phyloP scores from a whole-genome alignment of 345 rosid species.

The Acer campestre region DNA sequence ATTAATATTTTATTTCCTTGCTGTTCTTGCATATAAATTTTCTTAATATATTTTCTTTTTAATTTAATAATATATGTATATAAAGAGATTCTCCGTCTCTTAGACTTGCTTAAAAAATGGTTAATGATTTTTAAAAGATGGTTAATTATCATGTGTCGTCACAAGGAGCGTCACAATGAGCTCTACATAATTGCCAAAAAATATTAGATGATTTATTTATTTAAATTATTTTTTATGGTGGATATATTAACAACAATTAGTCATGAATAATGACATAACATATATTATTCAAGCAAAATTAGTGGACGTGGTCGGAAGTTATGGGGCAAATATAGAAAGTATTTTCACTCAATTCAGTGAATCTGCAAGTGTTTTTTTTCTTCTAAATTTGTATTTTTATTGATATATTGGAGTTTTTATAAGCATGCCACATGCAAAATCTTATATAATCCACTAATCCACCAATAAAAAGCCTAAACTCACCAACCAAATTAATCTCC shows the following conservation, averaged over 20 bases:
- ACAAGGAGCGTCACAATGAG: too few relatives aligned
- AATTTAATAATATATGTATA: too few relatives aligned
- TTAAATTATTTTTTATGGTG: neutral
- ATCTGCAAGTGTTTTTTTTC: neutral
- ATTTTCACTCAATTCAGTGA: slow-evolving; percentile 8
- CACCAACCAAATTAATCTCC: neutral
- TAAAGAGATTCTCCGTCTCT: too few relatives aligned
- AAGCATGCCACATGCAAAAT: slow-evolving; percentile 15
- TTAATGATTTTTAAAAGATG: too few relatives aligned
- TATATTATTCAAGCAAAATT: neutral
- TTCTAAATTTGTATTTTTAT: neutral
- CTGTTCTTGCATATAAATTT: too few relatives aligned
- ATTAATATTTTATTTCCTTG: too few relatives aligned
- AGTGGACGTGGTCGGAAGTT: neutral
- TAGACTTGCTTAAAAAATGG: too few relatives aligned
- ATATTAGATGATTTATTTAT: too few relatives aligned
- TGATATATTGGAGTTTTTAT: neutral
- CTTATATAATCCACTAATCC: neutral
- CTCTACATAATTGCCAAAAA: too few relatives aligned
- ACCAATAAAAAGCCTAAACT: neutral
- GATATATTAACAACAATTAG: neutral
- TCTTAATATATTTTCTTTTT: too few relatives aligned
- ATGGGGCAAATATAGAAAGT: neutral
- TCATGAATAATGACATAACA: too few relatives aligned
- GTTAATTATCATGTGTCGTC: too few relatives aligned